phyloP scores from a whole-genome alignment of 2,329 filamentous ascomycete genomes.

The Penicillium sp. region DNA sequence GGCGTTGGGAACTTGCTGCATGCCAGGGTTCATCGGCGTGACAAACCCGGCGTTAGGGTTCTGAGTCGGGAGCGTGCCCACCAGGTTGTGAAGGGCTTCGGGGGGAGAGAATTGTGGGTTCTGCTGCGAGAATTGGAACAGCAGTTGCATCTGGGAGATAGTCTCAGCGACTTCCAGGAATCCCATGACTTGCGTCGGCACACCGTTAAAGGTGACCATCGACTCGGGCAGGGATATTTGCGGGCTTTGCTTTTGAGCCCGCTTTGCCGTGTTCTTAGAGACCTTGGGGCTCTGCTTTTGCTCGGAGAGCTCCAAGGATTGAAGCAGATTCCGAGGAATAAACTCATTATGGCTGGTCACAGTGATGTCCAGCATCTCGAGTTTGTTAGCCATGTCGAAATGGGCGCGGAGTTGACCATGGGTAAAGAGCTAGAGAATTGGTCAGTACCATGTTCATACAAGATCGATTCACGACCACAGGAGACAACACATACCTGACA shows the following conservation, averaged over 20 bases:
- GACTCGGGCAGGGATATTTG: slow-evolving; percentile 53
- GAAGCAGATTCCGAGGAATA: slow-evolving; percentile 69
- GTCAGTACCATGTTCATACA: background rate
- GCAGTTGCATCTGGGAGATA: slow-evolving; percentile 66
- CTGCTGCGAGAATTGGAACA: slow-evolving; percentile 64
- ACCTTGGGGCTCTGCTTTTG: slow-evolving; percentile 66
- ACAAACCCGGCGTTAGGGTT: slow-evolving; percentile 39
- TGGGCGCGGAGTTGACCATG: slow-evolving; percentile 78
- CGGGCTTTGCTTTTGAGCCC: slow-evolving; percentile 55
- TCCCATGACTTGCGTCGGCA: slow-evolving; percentile 62
- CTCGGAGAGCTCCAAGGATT: slow-evolving; percentile 57
- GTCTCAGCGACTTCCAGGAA: slow-evolving; percentile 72
- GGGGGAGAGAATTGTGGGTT: slow-evolving; percentile 59
- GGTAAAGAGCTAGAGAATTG: slow-evolving; percentile 67
- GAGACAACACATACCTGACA: slow-evolving; percentile 69
- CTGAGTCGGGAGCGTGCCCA: slow-evolving; percentile 52
- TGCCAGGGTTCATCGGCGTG: slow-evolving; percentile 42
- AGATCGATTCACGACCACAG: slow-evolving; percentile 24
- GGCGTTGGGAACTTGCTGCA: slow-evolving; percentile 46
- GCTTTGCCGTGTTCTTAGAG: slow-evolving; percentile 60
- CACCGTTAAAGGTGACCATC: slow-evolving; percentile 57
- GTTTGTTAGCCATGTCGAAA: slow-evolving; percentile 78
- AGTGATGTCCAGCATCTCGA: slow-evolving; percentile 84
- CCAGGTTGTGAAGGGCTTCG: slow-evolving; percentile 62
- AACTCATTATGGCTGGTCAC: slow-evolving; percentile 82